phyloP scores from a whole-genome alignment of 2,329 filamentous ascomycete species.

The Nannizziopsis barbatae region DNA sequence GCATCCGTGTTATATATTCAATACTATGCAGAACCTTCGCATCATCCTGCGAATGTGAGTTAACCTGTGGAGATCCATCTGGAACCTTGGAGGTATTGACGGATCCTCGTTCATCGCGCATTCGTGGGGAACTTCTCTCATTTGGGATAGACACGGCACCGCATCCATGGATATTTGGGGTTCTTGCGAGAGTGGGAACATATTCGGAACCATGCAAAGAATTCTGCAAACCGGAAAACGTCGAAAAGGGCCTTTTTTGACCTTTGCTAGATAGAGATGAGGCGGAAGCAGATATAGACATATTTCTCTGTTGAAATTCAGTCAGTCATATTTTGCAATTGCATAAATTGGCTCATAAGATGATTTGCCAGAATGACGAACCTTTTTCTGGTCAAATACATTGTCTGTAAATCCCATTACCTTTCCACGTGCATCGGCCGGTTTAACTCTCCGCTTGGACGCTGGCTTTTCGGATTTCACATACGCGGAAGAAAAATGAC shows the following conservation, averaged over 20 bases:
- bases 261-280: slow-evolving; percentile 6
- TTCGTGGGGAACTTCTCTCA: background rate
- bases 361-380: slow-evolving; percentile 10
- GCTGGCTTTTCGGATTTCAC: slow-evolving; percentile 27
- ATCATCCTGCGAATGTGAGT: background rate
- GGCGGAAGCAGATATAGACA: background rate
- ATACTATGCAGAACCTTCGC: slow-evolving; percentile 15
- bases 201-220: background rate
- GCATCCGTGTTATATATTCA: slow-evolving; percentile 16
- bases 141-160: background rate
- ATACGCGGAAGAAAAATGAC: slow-evolving; percentile 27
- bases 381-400: slow-evolving; percentile 29
- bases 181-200: background rate
- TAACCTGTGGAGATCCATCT: background rate
- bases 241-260: slow-evolving; percentile 12
- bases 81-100: background rate
- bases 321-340: too few species aligned
- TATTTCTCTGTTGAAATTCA: background rate
- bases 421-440: slow-evolving; percentile 25
- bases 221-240: background rate
- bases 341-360: too few species aligned
- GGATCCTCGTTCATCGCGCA: slow-evolving; percentile 1
- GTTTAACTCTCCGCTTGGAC: slow-evolving; percentile 24
- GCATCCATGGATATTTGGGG: background rate
- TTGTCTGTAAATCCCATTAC: slow-evolving; percentile 29